These are phyloP conservation scores for Esteya vermicola DNA, from an alignment of 2,329 filamentous ascomycete genomes.

Conservation along the genomic window DNA sequence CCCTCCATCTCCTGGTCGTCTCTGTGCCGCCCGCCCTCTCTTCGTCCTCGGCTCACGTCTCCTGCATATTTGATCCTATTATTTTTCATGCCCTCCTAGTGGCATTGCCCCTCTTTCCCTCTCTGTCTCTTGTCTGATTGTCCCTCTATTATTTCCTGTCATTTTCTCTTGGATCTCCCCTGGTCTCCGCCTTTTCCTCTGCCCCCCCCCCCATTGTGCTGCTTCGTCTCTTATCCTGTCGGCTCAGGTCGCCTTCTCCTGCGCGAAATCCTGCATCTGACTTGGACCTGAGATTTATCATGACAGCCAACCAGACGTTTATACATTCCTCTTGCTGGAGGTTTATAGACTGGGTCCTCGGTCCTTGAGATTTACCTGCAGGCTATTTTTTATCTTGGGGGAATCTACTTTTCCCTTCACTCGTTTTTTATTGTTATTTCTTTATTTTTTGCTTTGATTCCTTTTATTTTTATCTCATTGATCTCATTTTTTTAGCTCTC, in stretches of 20 bases:
- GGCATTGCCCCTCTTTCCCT: too few species aligned
- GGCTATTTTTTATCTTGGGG: too few species aligned
- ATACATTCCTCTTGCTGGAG: conserved; percentile 29
- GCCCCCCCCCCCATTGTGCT: too few species aligned
- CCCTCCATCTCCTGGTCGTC: too few species aligned
- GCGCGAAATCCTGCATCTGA: conserved; percentile 13
- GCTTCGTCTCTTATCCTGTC: background rate
- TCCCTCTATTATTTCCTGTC: background rate
- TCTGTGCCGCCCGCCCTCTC: too few species aligned
- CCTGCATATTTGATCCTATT: too few species aligned
- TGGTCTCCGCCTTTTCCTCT: too few species aligned
- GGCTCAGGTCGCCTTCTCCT: conserved; percentile 4
- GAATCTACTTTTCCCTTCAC: conserved; percentile 1
- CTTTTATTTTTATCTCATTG: background rate
- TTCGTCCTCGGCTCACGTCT: too few species aligned
- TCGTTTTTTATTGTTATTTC: background rate
- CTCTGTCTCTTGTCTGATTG: background rate
- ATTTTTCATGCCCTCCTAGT: too few species aligned
- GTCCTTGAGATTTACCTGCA: conserved; percentile 21
- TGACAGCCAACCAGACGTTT: conserved; percentile 27
- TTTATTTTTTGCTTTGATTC: background rate
- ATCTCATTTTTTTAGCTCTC: too few species aligned
- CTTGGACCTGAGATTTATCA: conserved; percentile 25
- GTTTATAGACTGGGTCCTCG: conserved; percentile 27
- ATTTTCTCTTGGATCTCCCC: too few species aligned